Evolutionary conservation across 2,329 filamentous ascomycete genomes (phyloP).

Genomic region (Akanthomyces uredinophilus): DNA sequence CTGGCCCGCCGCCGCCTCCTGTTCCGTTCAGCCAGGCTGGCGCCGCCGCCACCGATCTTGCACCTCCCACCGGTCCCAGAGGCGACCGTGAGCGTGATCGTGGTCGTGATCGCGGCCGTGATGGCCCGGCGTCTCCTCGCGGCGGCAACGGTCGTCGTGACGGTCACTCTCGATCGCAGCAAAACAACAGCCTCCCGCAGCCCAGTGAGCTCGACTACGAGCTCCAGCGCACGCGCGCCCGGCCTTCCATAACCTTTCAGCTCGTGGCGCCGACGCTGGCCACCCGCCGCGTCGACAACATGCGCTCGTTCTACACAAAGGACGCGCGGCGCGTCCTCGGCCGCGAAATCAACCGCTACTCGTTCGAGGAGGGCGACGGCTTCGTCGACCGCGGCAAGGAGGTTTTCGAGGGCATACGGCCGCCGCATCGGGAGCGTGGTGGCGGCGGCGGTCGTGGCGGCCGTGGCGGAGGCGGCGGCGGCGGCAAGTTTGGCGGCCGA

Average conservation of each 20-base stretch:
- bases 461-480: conserved; percentile 21
- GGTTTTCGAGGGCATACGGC: conserved; percentile 59
- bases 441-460: conserved; percentile 25
- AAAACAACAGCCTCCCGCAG: not conserved
- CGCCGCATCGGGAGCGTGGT: conserved; percentile 47
- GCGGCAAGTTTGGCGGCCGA: conserved; percentile 24
- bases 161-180: not conserved
- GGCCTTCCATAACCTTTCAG: conserved; percentile 40
- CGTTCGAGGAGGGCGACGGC: conserved; percentile 60
- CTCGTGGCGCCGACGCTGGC: conserved; percentile 62
- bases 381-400: conserved; percentile 71
- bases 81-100: not conserved
- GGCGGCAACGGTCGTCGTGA: not conserved
- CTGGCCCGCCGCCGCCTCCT: not conserved
- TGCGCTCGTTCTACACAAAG: conserved; percentile 43
- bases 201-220: conserved; percentile 8
- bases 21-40: conserved; percentile 3
- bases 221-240: conserved; percentile 32
- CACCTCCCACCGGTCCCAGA: not conserved
- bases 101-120: not conserved
- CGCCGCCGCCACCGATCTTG: not conserved
- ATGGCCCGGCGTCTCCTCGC: not conserved
- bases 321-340: conserved; percentile 38
- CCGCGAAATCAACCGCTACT: conserved; percentile 60
- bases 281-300: conserved; percentile 56